These are phyloP conservation scores for Salix koriyanagi DNA, from an alignment of 345 rosid species.

Conservation along the genomic window DNA sequence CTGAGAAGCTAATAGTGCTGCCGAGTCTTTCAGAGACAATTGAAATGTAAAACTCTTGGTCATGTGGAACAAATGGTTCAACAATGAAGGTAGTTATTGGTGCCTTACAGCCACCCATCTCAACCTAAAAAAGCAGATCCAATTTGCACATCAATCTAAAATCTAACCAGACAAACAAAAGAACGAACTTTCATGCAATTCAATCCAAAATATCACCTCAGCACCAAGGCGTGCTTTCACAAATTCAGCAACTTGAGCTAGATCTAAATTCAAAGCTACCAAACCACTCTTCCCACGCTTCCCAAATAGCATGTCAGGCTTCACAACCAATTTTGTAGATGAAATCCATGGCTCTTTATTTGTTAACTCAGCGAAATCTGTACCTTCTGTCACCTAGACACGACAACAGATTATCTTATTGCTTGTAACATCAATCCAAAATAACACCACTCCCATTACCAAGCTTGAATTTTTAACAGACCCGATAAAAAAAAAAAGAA, in stretches of 20 bases:
- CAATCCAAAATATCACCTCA: conserved; percentile 49
- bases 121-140: conserved; percentile 48
- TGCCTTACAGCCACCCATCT: conserved; percentile 88
- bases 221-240: conserved; percentile 82
- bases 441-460: background rate
- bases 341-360: conserved; percentile 88
- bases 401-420: background rate
- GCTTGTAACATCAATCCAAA: background rate
- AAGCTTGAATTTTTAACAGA: background rate
- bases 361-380: conserved; percentile 71
- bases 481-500: background rate
- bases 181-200: background rate
- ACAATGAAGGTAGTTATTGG: conserved; percentile 92
- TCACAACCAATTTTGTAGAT: conserved; percentile 79
- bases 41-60: conserved; percentile 80
- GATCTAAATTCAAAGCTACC: conserved; percentile 85
- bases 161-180: background rate
- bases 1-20: conserved; percentile 78
- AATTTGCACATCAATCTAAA: conserved; percentile 5
- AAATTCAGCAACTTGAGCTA: conserved; percentile 93
- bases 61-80: conserved; percentile 90
- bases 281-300: conserved; percentile 96
- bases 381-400: conserved; percentile 70
- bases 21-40: conserved; percentile 93
- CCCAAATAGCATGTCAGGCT: conserved; percentile 97